Percentiles rank a stretch among this genome's conserved stretches.
Conservation (phyloP, 306 rosid genomes). For the Cyamopsis tetragonoloba region DNA sequence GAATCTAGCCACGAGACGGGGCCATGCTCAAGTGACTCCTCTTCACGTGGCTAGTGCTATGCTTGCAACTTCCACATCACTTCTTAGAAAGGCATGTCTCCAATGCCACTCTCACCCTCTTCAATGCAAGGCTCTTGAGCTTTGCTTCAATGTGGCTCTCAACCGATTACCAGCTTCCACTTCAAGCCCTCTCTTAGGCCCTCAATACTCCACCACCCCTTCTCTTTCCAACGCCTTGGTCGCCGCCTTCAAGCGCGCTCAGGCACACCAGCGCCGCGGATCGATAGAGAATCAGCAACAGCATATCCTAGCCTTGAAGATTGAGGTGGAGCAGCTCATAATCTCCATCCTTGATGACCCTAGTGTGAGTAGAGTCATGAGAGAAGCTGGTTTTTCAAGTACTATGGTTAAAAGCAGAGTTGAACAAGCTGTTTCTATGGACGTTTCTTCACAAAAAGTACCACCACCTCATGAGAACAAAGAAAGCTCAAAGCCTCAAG, state of each 20-base stretch:
- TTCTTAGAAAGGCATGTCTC: constrained; percentile 73
- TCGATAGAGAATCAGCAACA: constrained; percentile 81
- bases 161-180: constrained; percentile 83
- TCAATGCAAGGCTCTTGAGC: constrained; percentile 90
- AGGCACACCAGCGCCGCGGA: constrained; percentile 92
- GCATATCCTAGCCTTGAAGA: constrained; percentile 72
- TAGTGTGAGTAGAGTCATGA: constrained; percentile 91
- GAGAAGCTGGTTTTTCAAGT: constrained; percentile 93
- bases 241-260: constrained; percentile 91
- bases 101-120: constrained; percentile 90
- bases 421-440: constrained; percentile 62
- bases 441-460: constrained; percentile 43
- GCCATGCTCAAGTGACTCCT: constrained; percentile 94
- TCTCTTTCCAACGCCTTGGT: constrained; percentile 82
- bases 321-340: constrained; percentile 76
- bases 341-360: constrained; percentile 88
- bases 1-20: constrained; percentile 66
- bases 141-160: constrained; percentile 87
- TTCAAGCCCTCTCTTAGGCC: constrained; percentile 57
- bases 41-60: constrained; percentile 89
- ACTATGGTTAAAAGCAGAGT: constrained; percentile 62
- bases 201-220: constrained; percentile 58
- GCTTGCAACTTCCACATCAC: constrained; percentile 71
- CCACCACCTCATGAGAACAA: constrained; percentile 21
- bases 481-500: constrained; percentile 38